Percentiles rank a stretch among this genome's conserved stretches.
Conservation (phyloP, 495 filamentous ascomycete genomes). For the Pyrenopolyporus hunteri region DNA sequence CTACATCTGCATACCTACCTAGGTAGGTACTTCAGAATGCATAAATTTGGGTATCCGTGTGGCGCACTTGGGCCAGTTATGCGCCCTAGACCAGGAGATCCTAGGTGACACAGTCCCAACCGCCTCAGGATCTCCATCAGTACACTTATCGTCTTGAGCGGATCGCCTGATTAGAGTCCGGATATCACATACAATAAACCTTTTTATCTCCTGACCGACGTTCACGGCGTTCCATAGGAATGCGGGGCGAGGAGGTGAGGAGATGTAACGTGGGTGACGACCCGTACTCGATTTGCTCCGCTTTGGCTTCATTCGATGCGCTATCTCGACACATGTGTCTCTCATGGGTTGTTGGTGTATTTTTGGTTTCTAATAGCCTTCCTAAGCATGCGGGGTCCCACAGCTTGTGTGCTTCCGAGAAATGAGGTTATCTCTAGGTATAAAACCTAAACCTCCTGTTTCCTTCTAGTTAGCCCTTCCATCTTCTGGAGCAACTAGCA, state of each 20-base stretch:
- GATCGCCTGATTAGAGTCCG: not conserved
- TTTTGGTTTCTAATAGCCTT: not conserved
- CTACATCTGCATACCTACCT: too few relatives aligned
- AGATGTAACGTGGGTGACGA: constrained; percentile 2
- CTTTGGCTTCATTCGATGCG: not conserved
- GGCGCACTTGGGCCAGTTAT: too few relatives aligned
- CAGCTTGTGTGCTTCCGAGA: not conserved
- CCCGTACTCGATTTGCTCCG: constrained; percentile 19
- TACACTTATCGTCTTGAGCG: not conserved
- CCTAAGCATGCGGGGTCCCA: constrained; percentile 22
- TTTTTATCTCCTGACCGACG: not conserved
- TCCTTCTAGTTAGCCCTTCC: too few relatives aligned
- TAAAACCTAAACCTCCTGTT: not conserved
- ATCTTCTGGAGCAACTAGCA: too few relatives aligned
- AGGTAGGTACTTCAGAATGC: not conserved
- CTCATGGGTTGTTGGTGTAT: not conserved
- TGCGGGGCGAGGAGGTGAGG: constrained; percentile 18
- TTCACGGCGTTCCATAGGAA: not conserved
- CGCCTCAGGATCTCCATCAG: constrained; percentile 6
- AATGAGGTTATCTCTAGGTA: constrained; percentile 2
- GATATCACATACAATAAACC: constrained; percentile 1
- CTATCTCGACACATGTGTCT: not conserved
- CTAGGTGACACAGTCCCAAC: not conserved
- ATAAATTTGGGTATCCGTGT: not conserved
- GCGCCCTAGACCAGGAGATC: too few relatives aligned